Conservation (phyloP, 2,329 filamentous ascomycete species). For the Emmonsiellopsis sp. region DNA sequence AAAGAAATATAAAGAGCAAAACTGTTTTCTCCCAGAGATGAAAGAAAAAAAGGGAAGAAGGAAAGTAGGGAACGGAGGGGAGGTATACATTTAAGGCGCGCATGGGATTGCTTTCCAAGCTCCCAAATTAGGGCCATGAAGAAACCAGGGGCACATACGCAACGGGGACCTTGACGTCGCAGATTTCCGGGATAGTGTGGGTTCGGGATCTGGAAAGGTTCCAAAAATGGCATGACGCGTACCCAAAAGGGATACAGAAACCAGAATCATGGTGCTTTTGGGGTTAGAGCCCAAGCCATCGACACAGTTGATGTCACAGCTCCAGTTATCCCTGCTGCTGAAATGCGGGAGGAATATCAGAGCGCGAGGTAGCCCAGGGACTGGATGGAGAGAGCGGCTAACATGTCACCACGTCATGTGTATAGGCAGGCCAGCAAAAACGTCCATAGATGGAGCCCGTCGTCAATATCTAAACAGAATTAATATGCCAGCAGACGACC, state of each 20-base stretch:
- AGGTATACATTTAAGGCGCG: background rate
- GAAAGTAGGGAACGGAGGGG: background rate
- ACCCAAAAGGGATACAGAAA: background rate
- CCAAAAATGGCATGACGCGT: background rate
- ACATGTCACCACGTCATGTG: background rate
- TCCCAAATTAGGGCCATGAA: background rate
- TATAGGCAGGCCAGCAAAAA: background rate
- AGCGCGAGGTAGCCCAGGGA: background rate
- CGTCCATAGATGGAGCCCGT: background rate
- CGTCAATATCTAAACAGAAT: too few species aligned
- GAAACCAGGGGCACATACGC: background rate
- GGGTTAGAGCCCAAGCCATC: background rate
- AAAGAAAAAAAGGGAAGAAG: background rate
- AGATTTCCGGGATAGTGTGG: background rate
- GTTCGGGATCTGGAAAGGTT: background rate
- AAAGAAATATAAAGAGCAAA: background rate
- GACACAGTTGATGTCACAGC: background rate
- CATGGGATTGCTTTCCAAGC: background rate
- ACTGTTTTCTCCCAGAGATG: background rate
- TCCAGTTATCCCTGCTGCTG: background rate
- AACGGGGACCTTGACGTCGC: background rate
- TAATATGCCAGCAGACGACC: background rate
- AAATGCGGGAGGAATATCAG: too few species aligned
- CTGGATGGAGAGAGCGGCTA: background rate
- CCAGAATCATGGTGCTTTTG: background rate